Evolutionary conservation across 1,284 basidiomycete species (phyloP).

Genomic region (Chondrostereum purpureum): DNA sequence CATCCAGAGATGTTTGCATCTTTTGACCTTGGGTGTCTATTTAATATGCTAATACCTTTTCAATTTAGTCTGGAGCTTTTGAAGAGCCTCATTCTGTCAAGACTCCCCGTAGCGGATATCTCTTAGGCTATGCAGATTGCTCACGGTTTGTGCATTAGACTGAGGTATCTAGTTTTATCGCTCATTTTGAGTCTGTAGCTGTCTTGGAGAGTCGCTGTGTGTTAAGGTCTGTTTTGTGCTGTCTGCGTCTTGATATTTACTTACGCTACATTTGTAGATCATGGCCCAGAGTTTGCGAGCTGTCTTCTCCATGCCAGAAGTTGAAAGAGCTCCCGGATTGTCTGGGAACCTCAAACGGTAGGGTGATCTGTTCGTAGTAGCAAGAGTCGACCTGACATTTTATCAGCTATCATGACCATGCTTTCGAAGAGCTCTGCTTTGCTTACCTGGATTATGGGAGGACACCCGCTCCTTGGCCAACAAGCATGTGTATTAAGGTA

Average conservation of each 20-base stretch:
- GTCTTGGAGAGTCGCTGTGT: slow-evolving; percentile 50
- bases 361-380: too few relatives aligned
- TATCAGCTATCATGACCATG: background rate
- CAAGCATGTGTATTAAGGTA: background rate
- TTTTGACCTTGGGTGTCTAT: slow-evolving; percentile 7
- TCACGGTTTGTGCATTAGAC: slow-evolving; percentile 32
- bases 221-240: slow-evolving; percentile 34
- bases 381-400: background rate
- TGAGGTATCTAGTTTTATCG: slow-evolving; percentile 4
- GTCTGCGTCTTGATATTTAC: too few relatives aligned
- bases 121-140: slow-evolving; percentile 44
- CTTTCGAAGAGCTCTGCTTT: background rate
- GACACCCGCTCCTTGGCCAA: background rate
- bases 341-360: slow-evolving; percentile 49
- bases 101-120: slow-evolving; percentile 37
- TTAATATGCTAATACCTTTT: slow-evolving; percentile 7
- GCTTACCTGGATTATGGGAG: background rate
- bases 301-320: slow-evolving; percentile 40
- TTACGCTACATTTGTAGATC: slow-evolving; percentile 27
- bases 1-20: slow-evolving; percentile 53
- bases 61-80: slow-evolving; percentile 40
- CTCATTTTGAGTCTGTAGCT: slow-evolving; percentile 20
- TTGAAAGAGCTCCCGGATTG: slow-evolving; percentile 46
- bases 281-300: slow-evolving; percentile 41
- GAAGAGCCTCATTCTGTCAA: slow-evolving; percentile 42